Percentiles rank a stretch among this genome's conserved stretches.
Evolutionary conservation across 2,329 filamentous ascomycete species (phyloP).

Genomic region (Nannizziopsis arthrosporioides): DNA sequence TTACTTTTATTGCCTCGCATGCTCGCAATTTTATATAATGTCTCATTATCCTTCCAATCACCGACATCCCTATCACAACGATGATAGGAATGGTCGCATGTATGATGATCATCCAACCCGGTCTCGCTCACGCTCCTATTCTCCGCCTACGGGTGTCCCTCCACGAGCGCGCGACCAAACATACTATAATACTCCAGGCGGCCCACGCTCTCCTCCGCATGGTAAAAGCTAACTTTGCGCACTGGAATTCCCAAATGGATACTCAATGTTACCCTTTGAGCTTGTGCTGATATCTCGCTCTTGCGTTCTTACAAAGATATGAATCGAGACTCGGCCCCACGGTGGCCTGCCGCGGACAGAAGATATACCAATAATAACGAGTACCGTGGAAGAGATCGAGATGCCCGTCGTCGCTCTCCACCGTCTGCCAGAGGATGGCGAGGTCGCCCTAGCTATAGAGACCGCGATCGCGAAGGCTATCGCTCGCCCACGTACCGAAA

Average conservation of each 20-base stretch:
- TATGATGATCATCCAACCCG: slow-evolving; percentile 35
- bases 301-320: slow-evolving; percentile 27
- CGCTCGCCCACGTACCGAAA: slow-evolving; percentile 30
- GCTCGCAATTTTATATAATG: slow-evolving; percentile 17
- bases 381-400: slow-evolving; percentile 26
- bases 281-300: slow-evolving; percentile 28
- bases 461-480: slow-evolving; percentile 39
- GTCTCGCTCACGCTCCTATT: slow-evolving; percentile 30
- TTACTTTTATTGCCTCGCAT: not conserved
- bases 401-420: slow-evolving; percentile 25
- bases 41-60: slow-evolving; percentile 20
- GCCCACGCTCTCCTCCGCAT: slow-evolving; percentile 37
- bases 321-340: slow-evolving; percentile 24
- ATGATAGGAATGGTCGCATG: slow-evolving; percentile 34
- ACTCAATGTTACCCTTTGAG: slow-evolving; percentile 17
- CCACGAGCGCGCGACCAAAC: slow-evolving; percentile 19
- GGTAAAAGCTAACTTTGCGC: slow-evolving; percentile 27
- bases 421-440: slow-evolving; percentile 29
- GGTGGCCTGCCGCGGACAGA: slow-evolving; percentile 28
- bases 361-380: slow-evolving; percentile 19
- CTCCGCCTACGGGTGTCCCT: slow-evolving; percentile 9
- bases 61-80: slow-evolving; percentile 22
- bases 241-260: slow-evolving; percentile 17
- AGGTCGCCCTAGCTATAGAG: slow-evolving; percentile 30
- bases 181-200: slow-evolving; percentile 28